These are phyloP conservation scores for Termitomyces sp. DNA, from an alignment of 768 basidiomycete species.

Conservation along the genomic window DNA sequence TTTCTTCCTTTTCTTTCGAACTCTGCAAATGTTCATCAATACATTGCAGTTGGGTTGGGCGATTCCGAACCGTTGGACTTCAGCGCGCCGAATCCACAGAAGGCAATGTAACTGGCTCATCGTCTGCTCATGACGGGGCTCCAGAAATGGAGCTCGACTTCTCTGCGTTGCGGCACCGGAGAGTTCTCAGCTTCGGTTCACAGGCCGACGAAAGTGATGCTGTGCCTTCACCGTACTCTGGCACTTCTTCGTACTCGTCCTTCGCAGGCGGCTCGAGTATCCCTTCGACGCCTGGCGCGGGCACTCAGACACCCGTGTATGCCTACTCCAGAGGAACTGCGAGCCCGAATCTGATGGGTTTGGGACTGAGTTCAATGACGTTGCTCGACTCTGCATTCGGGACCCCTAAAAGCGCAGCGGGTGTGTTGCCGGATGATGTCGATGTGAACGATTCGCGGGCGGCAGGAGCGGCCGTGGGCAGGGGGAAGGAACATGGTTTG, in stretches of 20 bases:
- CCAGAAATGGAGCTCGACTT: constrained; percentile 10
- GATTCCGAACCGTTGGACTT: neutral
- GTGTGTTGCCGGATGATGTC: constrained; percentile 19
- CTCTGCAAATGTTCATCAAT: neutral
- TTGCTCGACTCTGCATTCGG: constrained; percentile 15
- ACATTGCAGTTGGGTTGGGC: neutral
- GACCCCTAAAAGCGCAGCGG: constrained; percentile 19
- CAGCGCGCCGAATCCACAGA: constrained; percentile 5
- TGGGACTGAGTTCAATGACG: constrained; percentile 18
- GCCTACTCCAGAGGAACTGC: constrained; percentile 3
- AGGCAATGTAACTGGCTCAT: neutral
- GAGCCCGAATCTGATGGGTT: constrained; percentile 25
- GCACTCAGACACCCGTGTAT: constrained; percentile 18
- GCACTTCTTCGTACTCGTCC: constrained; percentile 23
- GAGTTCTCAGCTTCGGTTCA: constrained; percentile 11
- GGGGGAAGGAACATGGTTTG: constrained; percentile 15
- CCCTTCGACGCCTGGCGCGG: constrained; percentile 28
- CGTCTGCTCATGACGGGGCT: neutral
- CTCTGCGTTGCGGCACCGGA: constrained; percentile 8
- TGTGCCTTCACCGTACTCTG: constrained; percentile 20
- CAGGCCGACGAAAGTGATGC: constrained; percentile 19
- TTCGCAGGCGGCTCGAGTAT: constrained; percentile 25
- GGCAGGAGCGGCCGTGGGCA: constrained; percentile 8
- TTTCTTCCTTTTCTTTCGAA: constrained; percentile 2
- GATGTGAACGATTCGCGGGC: neutral